Conservation (phyloP, 345 rosid genomes). For the Populus deltoides region DNA sequence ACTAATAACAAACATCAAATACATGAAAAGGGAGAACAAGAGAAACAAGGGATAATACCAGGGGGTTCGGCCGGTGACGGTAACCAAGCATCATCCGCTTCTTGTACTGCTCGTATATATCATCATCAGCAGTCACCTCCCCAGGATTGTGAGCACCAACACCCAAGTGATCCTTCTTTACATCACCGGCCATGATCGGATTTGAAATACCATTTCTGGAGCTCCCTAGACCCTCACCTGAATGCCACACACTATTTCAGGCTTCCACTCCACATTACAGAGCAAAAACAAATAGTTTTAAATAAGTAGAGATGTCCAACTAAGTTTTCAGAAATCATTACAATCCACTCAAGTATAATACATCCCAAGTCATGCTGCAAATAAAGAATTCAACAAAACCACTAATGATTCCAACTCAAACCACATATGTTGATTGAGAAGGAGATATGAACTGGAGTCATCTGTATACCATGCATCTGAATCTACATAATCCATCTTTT, state of each 20-base stretch:
- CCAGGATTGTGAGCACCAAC: slow-evolving; percentile 94
- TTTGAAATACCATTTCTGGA: slow-evolving; percentile 84
- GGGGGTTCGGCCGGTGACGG: slow-evolving; percentile 88
- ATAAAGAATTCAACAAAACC: not conserved
- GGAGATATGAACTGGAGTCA: not conserved
- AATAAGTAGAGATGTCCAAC: not conserved
- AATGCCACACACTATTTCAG: slow-evolving; percentile 15
- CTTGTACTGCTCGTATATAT: slow-evolving; percentile 97
- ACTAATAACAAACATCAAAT: not conserved
- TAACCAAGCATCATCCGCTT: slow-evolving; percentile 99
- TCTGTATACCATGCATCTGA: not conserved
- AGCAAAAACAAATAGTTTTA: not conserved
- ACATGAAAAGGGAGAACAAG: not conserved
- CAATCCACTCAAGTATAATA: not conserved
- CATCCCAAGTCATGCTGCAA: not conserved
- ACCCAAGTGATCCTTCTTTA: slow-evolving; percentile 87
- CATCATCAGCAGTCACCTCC: slow-evolving; percentile 86
- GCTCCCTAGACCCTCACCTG: slow-evolving; percentile 98
- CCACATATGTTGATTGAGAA: not conserved
- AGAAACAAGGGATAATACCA: slow-evolving; percentile 41
- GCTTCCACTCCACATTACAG: not conserved
- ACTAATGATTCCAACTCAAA: not conserved
- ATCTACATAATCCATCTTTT: not conserved
- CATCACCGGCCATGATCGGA: slow-evolving; percentile 85
- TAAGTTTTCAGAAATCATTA: not conserved